Evolutionary conservation across 2,329 filamentous ascomycete species (phyloP).

Genomic region (Clarireedia paspali): DNA sequence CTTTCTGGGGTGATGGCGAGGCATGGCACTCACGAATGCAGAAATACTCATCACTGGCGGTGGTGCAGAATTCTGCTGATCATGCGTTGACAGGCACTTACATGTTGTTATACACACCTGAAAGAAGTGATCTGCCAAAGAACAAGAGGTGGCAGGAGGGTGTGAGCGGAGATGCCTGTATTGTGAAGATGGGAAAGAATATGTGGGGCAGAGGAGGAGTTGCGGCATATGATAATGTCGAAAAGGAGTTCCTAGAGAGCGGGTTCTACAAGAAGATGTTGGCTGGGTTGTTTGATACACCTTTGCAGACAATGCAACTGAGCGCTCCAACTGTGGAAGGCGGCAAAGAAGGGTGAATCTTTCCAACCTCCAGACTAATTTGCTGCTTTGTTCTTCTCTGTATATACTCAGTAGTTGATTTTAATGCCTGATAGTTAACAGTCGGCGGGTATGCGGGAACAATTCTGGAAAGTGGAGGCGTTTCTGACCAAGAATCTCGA

Average conservation of each 20-base stretch:
- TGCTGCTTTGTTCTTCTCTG: too few relatives aligned
- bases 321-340: neutral
- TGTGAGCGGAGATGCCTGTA: constrained; percentile 8
- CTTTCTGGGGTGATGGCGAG: constrained; percentile 8
- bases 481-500: too few relatives aligned
- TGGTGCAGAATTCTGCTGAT: neutral
- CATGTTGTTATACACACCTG: constrained; percentile 4
- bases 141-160: constrained; percentile 7
- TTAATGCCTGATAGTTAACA: too few relatives aligned
- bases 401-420: too few relatives aligned
- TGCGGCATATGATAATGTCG: constrained; percentile 5
- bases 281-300: constrained; percentile 4
- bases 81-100: constrained; percentile 5
- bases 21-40: constrained; percentile 3
- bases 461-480: too few relatives aligned
- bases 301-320: neutral
- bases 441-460: too few relatives aligned
- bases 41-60: constrained; percentile 3
- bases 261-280: constrained; percentile 5
- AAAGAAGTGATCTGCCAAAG: neutral
- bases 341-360: too few relatives aligned
- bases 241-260: constrained; percentile 5
- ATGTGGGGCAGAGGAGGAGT: constrained; percentile 5
- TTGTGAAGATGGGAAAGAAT: constrained; percentile 4
- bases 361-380: too few relatives aligned